Base-by-base conservation (phyloP, 352 stramenopile species). In the Globisporangium cystogenes region DNA sequence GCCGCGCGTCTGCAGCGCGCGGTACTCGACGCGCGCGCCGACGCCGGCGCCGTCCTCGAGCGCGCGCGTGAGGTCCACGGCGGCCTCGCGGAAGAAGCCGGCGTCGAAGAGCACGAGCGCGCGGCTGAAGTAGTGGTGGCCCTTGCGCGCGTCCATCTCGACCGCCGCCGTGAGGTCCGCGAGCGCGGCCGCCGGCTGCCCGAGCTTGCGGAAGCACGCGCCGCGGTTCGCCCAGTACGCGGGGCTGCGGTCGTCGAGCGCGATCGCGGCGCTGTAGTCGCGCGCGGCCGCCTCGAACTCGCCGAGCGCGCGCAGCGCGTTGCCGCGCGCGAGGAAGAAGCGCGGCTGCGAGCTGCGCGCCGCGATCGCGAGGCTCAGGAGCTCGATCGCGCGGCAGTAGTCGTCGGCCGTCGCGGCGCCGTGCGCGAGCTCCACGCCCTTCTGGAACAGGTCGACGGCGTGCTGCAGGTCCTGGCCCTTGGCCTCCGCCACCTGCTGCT, bases 141-240 rank as follows among this genome's bases (percentile, higher is more conserved):
- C 82, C 46, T 89, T 88, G 35, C 84, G 82, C 23, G 65, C 64
- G 48, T 92, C 82, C 48, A 88, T 71, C 48, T 90, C 82, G 37
- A 88, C 76, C 23, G 82, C 82, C 3, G 67, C 59, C 1, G 76
- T 92, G 26, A 92, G 66, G 23, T 92, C 79, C 40, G 87, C 73
- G 7, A 92, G 72, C 46, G 79, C 82, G 20, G 67, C 73, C 1
- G 67, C 51, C 0, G 74, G 70, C 29, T 79, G 62, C 12, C 77
- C 78, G 20, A 92, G 72, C 62, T 92, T 92, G 31, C 82, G 82
- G 53, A 80, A 81, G 49, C 78, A 90, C 45, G 73, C 67, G 31
- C 78, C 82, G 20, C 82, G 72, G 33, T 86, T 89, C 5, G 82
- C 82, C 44, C 74, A 92, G 60, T 89, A 92, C n/a, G 76, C 56